phyloP scores from a whole-genome alignment of 2,329 filamentous ascomycete genomes.

The Cadophora sp. region DNA sequence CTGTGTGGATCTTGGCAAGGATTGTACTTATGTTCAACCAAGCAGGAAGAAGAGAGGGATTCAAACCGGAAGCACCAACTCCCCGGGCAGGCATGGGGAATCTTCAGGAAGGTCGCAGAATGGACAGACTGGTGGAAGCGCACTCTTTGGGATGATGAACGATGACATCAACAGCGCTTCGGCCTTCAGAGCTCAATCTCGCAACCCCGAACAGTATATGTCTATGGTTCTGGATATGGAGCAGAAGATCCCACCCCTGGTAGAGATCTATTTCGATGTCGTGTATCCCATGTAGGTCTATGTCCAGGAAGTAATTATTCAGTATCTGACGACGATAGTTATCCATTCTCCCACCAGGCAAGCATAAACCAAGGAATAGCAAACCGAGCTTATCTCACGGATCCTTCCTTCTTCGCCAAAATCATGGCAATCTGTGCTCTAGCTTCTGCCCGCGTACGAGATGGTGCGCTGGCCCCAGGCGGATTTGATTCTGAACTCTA shows the following conservation, averaged over 20 bases:
- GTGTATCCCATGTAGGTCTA: conserved; percentile 55
- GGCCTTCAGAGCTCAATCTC: conserved; percentile 10
- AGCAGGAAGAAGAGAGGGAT: conserved; percentile 49
- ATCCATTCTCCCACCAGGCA: conserved; percentile 58
- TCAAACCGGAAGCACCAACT: conserved; percentile 22
- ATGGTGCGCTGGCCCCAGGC: conserved; percentile 53
- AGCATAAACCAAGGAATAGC: conserved; percentile 50
- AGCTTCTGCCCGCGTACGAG: conserved; percentile 55
- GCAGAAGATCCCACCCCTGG: conserved; percentile 49
- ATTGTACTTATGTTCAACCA: conserved; percentile 55
- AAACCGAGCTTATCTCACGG: conserved; percentile 49
- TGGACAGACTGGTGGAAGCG: conserved; percentile 21
- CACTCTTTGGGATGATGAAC: conserved; percentile 16
- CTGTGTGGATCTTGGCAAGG: conserved; percentile 55
- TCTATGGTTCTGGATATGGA: conserved; percentile 42
- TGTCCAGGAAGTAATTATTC: not conserved
- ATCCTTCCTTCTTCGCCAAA: conserved; percentile 54
- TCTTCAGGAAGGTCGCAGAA: conserved; percentile 3
- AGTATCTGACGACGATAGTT: conserved; percentile 40
- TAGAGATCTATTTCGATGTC: conserved; percentile 58
- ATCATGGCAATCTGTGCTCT: conserved; percentile 60
- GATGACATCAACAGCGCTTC: conserved; percentile 3
- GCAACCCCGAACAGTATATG: conserved; percentile 21
- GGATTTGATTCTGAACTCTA: conserved; percentile 45
- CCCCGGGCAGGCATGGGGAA: conserved; percentile 1